A percentile compares a stretch with the other conserved stretches of the same genome.
Evolutionary conservation across 2,329 filamentous ascomycete genomes (phyloP).

Genomic region (Podosphaera xanthii): DNA sequence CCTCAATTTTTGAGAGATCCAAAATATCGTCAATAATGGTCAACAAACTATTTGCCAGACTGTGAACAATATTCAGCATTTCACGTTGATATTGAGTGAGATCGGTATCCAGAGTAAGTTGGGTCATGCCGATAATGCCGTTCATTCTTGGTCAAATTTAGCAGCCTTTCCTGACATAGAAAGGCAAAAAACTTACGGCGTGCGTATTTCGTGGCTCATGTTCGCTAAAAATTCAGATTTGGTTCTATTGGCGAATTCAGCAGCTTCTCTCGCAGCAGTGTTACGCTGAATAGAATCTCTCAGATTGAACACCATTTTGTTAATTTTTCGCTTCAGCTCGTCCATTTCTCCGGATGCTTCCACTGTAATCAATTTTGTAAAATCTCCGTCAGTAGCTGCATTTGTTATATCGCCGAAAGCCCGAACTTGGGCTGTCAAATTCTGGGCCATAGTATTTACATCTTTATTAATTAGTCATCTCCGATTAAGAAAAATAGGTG

Average conservation of each 20-base stretch:
- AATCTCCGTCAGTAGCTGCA: conserved; percentile 86
- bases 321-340: conserved; percentile 96
- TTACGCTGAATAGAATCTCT: conserved; percentile 93
- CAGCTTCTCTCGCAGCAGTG: conserved; percentile 82
- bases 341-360: conserved; percentile 98
- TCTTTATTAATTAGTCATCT: conserved; percentile 5
- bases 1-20: conserved; percentile 66
- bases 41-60: conserved; percentile 80
- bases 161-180: not conserved
- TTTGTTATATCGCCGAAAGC: conserved; percentile 99
- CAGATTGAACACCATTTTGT: conserved; percentile 93
- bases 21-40: conserved; percentile 84
- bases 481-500: not conserved
- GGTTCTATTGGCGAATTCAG: conserved; percentile 89
- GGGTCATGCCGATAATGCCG: conserved; percentile 46
- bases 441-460: conserved; percentile 26
- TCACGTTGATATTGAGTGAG: conserved; percentile 88
- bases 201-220: conserved; percentile 96
- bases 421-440: conserved; percentile 83
- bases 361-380: conserved; percentile 88
- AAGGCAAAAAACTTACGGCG: conserved; percentile 29
- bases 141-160: conserved; percentile 4
- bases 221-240: conserved; percentile 98
- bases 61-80: conserved; percentile 97
- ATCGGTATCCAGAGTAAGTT: conserved; percentile 84